Evolutionary conservation across 352 stramenopile genomes (phyloP), one percentile per base, ranked within the genome.

Genomic region (Phytophthora pini): DNA sequence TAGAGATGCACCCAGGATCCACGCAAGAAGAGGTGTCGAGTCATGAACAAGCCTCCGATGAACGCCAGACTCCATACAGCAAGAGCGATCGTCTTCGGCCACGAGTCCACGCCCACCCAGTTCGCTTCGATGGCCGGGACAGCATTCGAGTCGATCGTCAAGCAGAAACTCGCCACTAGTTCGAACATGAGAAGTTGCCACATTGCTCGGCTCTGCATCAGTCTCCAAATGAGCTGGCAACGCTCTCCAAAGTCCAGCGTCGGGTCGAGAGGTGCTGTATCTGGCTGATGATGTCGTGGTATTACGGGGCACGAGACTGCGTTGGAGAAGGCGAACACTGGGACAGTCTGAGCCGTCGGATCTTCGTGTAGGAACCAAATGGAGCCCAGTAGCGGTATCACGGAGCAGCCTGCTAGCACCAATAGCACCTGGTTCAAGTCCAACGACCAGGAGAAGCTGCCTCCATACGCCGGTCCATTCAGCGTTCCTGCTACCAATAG

Each of bases 131-230:
- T 84, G 2, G 72, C 69, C 5, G 77, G 45, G 9, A 54, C 65
- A 15, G 82, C 82, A 6, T 63, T 81, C 8, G 82, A 89, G 27
- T 73, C 61, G 40, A 92, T 80, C 13, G 68, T 74, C 17, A 81
- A 56, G 34, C 78, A 89, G 55, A 95, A 86, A 27, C 65, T 77
- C 8, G 77, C 74, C 4, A 90, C 36, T 26, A 92, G 70, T 38
- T 88, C 66, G 45, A 93, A 95, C 34, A 82, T 69, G 24, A 95
- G 50, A 12, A 93, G 68, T 40, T 93, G 86, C 82, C 84, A 95
- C 68, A 95, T 81, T 2, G 71, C 82, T 17, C 82, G 85, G 29
- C 79, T 80, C 54, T 92, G 84, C 4, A 79, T 40, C 7, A 93
- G 77, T 44, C 63, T 72, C 83, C 82, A 94, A 65, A 92, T 61